A percentile compares a stretch with the other conserved stretches of the same genome.
Evolutionary conservation across 345 rosid genomes (phyloP).

Genomic region (Cardamine occulta): DNA sequence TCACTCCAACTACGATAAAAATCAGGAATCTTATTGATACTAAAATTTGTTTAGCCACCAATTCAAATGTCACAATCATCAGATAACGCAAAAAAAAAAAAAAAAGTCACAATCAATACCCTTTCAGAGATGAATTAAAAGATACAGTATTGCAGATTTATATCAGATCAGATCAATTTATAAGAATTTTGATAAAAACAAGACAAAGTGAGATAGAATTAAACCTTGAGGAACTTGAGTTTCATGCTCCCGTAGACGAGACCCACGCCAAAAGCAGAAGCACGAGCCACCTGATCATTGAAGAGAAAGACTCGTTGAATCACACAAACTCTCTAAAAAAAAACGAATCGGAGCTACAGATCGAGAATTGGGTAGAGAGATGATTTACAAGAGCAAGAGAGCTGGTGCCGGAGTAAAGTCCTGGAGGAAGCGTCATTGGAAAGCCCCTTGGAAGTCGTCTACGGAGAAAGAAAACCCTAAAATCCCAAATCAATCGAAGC

Average conservation of each 20-base stretch:
- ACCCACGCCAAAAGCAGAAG: conserved; percentile 75
- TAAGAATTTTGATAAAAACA: not conserved
- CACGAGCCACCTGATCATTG: conserved; percentile 78
- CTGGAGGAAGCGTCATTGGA: conserved; percentile 78
- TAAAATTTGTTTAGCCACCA: not conserved
- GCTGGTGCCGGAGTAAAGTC: conserved; percentile 89
- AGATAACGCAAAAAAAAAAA: not conserved
- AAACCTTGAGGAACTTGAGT: conserved; percentile 85
- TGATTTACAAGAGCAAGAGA: conserved; percentile 70
- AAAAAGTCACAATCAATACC: not conserved
- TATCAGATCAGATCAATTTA: not conserved
- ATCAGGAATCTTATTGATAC: not conserved
- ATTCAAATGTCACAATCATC: conserved; percentile 10
- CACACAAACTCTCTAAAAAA: conserved; percentile 1
- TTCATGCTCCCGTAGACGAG: conserved; percentile 77
- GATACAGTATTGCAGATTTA: not conserved
- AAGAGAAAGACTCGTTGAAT: conserved; percentile 12
- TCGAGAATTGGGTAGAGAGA: conserved; percentile 1
- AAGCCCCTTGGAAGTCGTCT: conserved; percentile 1
- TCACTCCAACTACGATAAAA: not conserved
- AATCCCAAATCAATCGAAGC: conserved; percentile 33
- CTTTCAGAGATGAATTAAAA: not conserved
- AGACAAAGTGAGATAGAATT: not conserved
- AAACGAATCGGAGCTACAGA: conserved; percentile 16
- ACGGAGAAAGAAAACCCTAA: conserved; percentile 26